Evolutionary conservation across 1,284 basidiomycete species (phyloP).

Genomic region (Cryptococcus sp.): DNA sequence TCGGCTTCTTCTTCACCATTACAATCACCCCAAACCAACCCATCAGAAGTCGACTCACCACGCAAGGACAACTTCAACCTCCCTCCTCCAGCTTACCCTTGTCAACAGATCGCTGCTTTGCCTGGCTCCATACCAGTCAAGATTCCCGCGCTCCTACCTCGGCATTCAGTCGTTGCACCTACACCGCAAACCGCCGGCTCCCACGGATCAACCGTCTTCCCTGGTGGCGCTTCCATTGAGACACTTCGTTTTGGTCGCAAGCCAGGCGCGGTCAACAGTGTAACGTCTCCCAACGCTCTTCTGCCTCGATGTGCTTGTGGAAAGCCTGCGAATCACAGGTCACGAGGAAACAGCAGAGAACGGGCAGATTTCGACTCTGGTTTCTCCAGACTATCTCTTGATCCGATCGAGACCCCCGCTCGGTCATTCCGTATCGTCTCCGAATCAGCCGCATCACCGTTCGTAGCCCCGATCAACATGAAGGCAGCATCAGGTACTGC

Average conservation of each 20-base stretch:
- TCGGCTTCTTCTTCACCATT: constrained; percentile 45
- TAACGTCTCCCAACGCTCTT: constrained; percentile 48
- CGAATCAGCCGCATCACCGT: constrained; percentile 23
- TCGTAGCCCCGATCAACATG: background rate
- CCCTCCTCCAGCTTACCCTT: constrained; percentile 46
- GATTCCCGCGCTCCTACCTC: constrained; percentile 34
- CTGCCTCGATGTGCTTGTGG: constrained; percentile 48
- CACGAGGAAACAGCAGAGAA: constrained; percentile 30
- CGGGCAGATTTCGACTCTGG: constrained; percentile 32
- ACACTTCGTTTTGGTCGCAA: constrained; percentile 50
- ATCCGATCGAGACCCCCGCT: constrained; percentile 24
- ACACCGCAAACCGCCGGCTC: constrained; percentile 21
- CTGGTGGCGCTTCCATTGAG: constrained; percentile 40
- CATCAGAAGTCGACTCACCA: constrained; percentile 40
- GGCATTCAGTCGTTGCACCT: constrained; percentile 12
- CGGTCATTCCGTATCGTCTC: constrained; percentile 26
- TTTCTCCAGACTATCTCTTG: constrained; percentile 38
- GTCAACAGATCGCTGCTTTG: constrained; percentile 14
- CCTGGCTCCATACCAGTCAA: constrained; percentile 44
- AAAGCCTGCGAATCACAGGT: constrained; percentile 37
- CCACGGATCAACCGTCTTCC: constrained; percentile 24
- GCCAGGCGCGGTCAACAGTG: constrained; percentile 43
- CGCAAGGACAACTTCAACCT: constrained; percentile 46
- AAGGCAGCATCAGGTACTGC: background rate
- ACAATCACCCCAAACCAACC: constrained; percentile 45